Conservation (phyloP, 2,329 filamentous ascomycete genomes). For the Lasiodiplodia hormozganensis region DNA sequence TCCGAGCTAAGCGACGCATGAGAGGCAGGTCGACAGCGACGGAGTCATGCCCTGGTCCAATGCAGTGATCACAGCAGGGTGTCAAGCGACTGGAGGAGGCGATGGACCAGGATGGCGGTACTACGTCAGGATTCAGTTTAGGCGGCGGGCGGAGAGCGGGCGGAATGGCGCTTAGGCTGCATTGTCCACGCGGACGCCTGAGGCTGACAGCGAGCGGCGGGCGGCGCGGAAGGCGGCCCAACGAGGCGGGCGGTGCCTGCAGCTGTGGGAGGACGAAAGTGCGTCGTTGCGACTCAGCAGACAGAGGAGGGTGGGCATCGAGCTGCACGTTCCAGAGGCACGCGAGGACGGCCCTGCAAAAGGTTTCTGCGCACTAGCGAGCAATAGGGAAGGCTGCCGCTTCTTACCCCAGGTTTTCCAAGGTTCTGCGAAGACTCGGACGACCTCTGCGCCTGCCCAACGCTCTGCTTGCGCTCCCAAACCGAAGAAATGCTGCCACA, state of each 20-base stretch:
- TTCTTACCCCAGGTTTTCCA: constrained; percentile 26
- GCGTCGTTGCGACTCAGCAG: constrained; percentile 13
- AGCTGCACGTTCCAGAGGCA: constrained; percentile 23
- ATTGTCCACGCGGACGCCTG: constrained; percentile 6
- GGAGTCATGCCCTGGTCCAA: neutral
- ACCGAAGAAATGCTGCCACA: constrained; percentile 3
- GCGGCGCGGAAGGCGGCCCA: constrained; percentile 11
- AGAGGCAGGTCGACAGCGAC: neutral
- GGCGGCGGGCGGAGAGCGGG: constrained; percentile 11
- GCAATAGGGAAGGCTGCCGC: constrained; percentile 26
- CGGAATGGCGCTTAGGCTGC: constrained; percentile 10
- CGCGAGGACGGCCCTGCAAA: constrained; percentile 26
- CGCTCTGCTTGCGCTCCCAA: neutral
- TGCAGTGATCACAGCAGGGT: neutral
- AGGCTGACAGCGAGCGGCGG: neutral
- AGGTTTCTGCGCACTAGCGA: constrained; percentile 27
- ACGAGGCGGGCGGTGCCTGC: constrained; percentile 19
- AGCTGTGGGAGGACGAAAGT: neutral
- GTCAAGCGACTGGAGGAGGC: constrained; percentile 5
- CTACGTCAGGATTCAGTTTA: constrained; percentile 8
- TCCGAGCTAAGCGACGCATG: neutral
- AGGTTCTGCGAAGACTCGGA: constrained; percentile 24
- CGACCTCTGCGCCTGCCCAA: constrained; percentile 16
- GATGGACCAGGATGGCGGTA: neutral
- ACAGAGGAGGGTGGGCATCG: neutral